Evolutionary conservation across 805 yeast genomes (phyloP), one percentile per base, ranked within the genome.

Genomic region (Lachancea waltii): DNA sequence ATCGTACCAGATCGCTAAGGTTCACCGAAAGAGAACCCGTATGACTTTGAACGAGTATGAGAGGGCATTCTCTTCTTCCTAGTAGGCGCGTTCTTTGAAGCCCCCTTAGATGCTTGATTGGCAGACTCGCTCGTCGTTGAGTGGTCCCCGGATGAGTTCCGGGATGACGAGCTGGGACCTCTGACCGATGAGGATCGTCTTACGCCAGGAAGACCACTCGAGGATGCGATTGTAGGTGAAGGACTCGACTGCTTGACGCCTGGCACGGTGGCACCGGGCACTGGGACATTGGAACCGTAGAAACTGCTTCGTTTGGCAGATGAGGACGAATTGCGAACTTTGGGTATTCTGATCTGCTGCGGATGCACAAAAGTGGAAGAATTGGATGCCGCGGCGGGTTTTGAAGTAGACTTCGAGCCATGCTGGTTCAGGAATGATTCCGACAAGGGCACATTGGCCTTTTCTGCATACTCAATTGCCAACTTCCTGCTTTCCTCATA

Each of bases 251-350:
- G 32, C 14, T 20, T 26, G 26, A 27, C 25, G 17, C 37, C 37
- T 19, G 37, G 37, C 11, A 34, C 31, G 13, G 31, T 21, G 26
- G 48, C 31, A 8, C 46, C 46, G 4, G 33, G 9, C 13, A 38
- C 21, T 6, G 40, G 16, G 27, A 30, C 32, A 22, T 30, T 36
- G 7, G 41, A 33, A 15, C 58, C 58, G 36, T 53, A 53, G 29
- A 50, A 53, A 31, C 54, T 51, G 34, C 53, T 51, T 41, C 56
- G 46, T 32, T 53, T 53, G 7, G 36, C 30, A 13, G 39, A 20
- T 13, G 39, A 20, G 7, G 43, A 40, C n/a, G 45, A 18, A 19
- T 38, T 43, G 21, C 41, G 37, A 5, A 27, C 19, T 21, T 42
- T 42, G 11, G 40, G 31, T 11, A 36, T 26, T 9, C 45, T 32